These are phyloP conservation scores for Lachnellula subtilissima DNA, from an alignment of 2,329 filamentous ascomycete genomes.

Conservation along the genomic window DNA sequence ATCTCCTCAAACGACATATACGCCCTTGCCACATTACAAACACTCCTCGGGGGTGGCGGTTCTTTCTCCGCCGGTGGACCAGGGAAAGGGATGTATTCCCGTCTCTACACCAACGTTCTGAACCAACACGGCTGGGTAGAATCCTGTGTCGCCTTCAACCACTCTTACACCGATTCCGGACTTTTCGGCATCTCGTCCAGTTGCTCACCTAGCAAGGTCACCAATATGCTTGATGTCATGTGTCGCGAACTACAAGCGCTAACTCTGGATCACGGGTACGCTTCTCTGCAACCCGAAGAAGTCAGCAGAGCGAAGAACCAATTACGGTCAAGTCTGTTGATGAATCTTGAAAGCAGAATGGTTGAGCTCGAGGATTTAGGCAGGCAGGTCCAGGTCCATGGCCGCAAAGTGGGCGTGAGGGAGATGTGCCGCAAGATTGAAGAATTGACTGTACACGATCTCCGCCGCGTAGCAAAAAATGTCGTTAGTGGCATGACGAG, in stretches of 20 bases:
- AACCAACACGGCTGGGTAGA: constrained; percentile 99
- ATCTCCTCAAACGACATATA: constrained; percentile 92
- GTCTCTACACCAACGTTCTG: constrained; percentile 93
- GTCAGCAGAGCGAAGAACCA: constrained; percentile 96
- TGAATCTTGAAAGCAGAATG: constrained; percentile 98
- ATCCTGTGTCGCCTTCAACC: constrained; percentile 92
- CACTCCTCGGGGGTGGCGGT: constrained; percentile 88
- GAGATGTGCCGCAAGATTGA: constrained; percentile 94
- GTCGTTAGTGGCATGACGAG: constrained; percentile 73
- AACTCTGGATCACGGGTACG: constrained; percentile 69
- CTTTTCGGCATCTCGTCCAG: constrained; percentile 90
- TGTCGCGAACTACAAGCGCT: constrained; percentile 81
- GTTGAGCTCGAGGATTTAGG: constrained; percentile 96
- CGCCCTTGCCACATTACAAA: constrained; percentile 90
- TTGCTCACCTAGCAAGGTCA: constrained; percentile 73
- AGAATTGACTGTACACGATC: constrained; percentile 69
- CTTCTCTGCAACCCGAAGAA: constrained; percentile 67
- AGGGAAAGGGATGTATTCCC: constrained; percentile 98
- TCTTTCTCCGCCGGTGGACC: constrained; percentile 96
- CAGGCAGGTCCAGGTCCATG: constrained; percentile 94
- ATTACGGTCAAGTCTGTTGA: constrained; percentile 79
- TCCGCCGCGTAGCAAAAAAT: constrained; percentile 72
- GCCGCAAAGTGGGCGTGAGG: constrained; percentile 80
- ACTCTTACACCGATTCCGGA: constrained; percentile 92
- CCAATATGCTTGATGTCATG: constrained; percentile 89